Evolutionary conservation across 176 grass and related monocot genomes (phyloP), one percentile per base, ranked within the genome.

Genomic region (Carex littledalei): DNA sequence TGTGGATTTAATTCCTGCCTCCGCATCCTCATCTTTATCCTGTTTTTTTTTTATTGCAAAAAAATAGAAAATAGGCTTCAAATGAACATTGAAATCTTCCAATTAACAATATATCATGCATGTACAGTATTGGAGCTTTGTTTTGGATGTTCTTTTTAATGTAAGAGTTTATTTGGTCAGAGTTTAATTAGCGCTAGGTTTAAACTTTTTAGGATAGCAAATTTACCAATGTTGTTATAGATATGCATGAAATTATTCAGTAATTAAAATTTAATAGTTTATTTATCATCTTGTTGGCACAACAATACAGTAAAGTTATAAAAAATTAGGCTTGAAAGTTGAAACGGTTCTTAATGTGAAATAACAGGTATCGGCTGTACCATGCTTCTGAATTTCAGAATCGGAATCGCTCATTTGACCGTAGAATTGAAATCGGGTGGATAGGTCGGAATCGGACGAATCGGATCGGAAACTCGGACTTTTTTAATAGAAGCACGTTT

Each of bases 1-100:
- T 53, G 89, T 90, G 1, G 89, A 90, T 87, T 90, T 90, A 60
- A 90, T 82, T 78, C 89, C 89, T 2, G 84, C 85, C 67, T 87
- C 74, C 24, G 74, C 26, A 60, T 91, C 89, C 31, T 90, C 76
- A 18, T 82, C 59, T 61, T 85, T 91, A 78, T 87, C 89, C 89
- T 91, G 26, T 22, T 60, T 41, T 39, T 85, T 47, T 24, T 11
- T 58, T 45, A 45, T 8, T 70, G 63, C 41, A 54, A 37, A 39
- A 57, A 57, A 58, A 6, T 50, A 50, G 47, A 50, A 20, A 43
- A 71, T 45, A 45, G 0, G 35, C n/a, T 14, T 75, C 3, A 73
- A 22, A 45, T 73, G 5, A 49, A 75, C 9, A 52, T 22, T 75
- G 12, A 56, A 63, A 12, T 39, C 4, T 39, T 39, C n/a, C 26